These are phyloP conservation scores for Penicillium brevicompactum DNA, from an alignment of 2,329 filamentous ascomycete genomes.

Conservation along the genomic window DNA sequence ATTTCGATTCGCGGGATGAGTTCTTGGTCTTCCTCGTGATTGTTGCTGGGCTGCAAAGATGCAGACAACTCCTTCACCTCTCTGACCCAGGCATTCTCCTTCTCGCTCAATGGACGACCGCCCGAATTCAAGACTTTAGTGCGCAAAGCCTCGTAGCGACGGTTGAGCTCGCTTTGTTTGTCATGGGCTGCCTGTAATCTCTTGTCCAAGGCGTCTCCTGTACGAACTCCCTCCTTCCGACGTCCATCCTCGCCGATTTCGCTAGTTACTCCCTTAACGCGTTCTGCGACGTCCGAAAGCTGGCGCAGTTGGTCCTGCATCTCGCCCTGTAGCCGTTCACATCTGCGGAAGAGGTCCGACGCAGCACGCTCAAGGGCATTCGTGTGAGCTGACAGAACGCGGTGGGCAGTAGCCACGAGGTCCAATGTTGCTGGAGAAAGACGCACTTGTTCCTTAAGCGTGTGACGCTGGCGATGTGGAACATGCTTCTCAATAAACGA, in stretches of 20 bases:
- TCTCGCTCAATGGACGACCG: constrained; percentile 49
- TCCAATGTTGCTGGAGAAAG: constrained; percentile 52
- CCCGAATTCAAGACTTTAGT: constrained; percentile 46
- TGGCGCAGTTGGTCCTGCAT: constrained; percentile 51
- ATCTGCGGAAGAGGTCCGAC: constrained; percentile 56
- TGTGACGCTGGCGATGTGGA: constrained; percentile 44
- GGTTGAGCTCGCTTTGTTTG: constrained; percentile 42
- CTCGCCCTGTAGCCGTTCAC: constrained; percentile 50
- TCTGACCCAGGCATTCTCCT: constrained; percentile 47
- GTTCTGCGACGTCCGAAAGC: constrained; percentile 48
- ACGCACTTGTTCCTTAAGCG: constrained; percentile 49
- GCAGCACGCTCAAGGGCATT: constrained; percentile 49
- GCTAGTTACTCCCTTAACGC: constrained; percentile 46
- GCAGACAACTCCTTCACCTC: constrained; percentile 45
- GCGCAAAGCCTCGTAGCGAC: constrained; percentile 48
- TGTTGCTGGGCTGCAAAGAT: constrained; percentile 32
- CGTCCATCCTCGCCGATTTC: constrained; percentile 41
- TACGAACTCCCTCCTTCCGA: constrained; percentile 33
- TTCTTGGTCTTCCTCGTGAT: constrained; percentile 25
- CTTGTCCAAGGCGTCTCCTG: constrained; percentile 39
- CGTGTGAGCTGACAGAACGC: constrained; percentile 50
- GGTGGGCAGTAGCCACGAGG: constrained; percentile 50
- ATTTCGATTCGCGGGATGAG: constrained; percentile 42
- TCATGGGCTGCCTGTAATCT: constrained; percentile 44
- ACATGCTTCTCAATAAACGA: constrained; percentile 47